These are phyloP conservation scores for Micractinium conductrix DNA, from an alignment of 139 green algal genomes.

Conservation along the genomic window DNA sequence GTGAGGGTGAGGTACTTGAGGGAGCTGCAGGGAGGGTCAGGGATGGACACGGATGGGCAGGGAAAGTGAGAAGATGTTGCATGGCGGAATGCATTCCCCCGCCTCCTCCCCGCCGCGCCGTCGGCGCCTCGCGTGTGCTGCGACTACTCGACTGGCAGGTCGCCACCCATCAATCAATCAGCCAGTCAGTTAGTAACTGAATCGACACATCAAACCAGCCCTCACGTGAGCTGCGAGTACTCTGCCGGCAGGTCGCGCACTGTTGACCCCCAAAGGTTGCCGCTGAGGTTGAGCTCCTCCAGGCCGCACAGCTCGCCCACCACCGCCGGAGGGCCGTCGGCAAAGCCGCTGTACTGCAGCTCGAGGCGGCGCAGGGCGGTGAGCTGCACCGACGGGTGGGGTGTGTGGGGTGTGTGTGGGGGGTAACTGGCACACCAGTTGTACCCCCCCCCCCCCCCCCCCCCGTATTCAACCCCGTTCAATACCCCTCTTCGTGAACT, in stretches of 20 bases:
- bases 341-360: slow-evolving; percentile 9
- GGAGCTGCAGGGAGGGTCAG: background rate
- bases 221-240: background rate
- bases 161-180: too few species aligned
- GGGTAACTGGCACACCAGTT: background rate
- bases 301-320: slow-evolving; percentile 7
- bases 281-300: slow-evolving; percentile 26
- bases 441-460: too few species aligned
- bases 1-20: slow-evolving; percentile 11
- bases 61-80: background rate
- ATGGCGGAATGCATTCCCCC: too few species aligned
- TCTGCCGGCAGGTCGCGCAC: background rate
- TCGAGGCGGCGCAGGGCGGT: background rate
- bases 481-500: too few species aligned
- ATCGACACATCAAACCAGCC: background rate
- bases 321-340: background rate
- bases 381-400: background rate
- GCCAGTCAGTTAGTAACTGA: background rate
- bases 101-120: too few species aligned
- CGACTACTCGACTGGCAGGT: too few species aligned
- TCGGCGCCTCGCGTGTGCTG: too few species aligned
- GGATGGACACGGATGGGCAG: background rate
- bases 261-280: slow-evolving; percentile 19
- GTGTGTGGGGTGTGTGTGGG: background rate
- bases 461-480: too few species aligned